Conservation (phyloP, 768 basidiomycete genomes). For the Galerina marginata region DNA sequence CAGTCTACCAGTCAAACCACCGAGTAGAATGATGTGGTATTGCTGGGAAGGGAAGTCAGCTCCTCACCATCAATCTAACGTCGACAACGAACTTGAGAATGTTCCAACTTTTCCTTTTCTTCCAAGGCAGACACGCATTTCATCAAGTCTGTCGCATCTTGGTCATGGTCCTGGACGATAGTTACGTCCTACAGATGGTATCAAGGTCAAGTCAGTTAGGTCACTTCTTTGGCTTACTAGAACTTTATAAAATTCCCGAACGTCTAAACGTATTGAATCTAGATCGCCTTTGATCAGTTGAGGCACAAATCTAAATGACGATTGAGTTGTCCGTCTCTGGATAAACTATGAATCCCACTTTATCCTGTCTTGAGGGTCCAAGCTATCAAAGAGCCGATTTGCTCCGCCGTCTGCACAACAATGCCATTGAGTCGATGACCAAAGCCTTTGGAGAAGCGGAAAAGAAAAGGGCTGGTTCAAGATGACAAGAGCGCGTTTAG, state of each 20-base stretch:
- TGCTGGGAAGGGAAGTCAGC: conserved; percentile 38
- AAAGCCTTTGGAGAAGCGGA: conserved; percentile 66
- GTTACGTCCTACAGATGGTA: conserved; percentile 61
- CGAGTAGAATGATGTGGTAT: conserved; percentile 79
- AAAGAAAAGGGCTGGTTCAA: conserved; percentile 87
- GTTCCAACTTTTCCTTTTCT: conserved; percentile 55
- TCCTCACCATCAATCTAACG: conserved; percentile 10
- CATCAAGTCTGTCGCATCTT: conserved; percentile 93
- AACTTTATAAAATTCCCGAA: conserved; percentile 66
- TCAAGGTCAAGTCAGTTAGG: neutral
- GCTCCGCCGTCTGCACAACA: conserved; percentile 90
- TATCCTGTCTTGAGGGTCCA: conserved; percentile 27
- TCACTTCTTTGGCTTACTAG: conserved; percentile 46
- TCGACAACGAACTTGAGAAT: conserved; percentile 38
- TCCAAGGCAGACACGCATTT: conserved; percentile 79
- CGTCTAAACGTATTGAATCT: conserved; percentile 84
- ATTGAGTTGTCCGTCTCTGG: neutral
- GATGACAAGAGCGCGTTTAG: conserved; percentile 70
- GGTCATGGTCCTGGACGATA: conserved; percentile 70
- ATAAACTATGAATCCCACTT: conserved; percentile 17
- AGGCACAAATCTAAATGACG: conserved; percentile 66
- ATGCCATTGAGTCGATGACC: conserved; percentile 53
- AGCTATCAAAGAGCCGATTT: conserved; percentile 76
- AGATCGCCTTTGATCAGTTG: conserved; percentile 93
- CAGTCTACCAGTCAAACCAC: conserved; percentile 88